Evolutionary conservation across 805 yeast species (phyloP).

Genomic region (Saturnispora hagleri): DNA sequence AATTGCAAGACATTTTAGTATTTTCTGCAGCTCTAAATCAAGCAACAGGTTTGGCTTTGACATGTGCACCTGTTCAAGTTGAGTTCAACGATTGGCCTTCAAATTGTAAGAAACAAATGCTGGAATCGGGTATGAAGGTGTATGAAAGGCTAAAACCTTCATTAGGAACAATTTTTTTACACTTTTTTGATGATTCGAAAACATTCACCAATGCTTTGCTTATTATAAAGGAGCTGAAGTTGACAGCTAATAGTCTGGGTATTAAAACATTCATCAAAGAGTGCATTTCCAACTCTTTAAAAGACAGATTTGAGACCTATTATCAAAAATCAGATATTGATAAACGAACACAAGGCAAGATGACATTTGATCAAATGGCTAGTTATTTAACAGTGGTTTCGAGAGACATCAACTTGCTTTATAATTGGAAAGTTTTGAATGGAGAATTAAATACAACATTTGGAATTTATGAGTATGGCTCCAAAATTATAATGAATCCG

Average conservation of each 20-base stretch:
- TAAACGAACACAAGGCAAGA: not conserved
- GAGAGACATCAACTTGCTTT: constrained; percentile 19
- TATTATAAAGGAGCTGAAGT: constrained; percentile 15
- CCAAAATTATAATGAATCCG: constrained; percentile 15
- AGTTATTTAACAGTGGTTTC: constrained; percentile 15
- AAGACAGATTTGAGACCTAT: constrained; percentile 10
- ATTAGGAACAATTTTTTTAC: constrained; percentile 8
- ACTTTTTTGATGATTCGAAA: constrained; percentile 17
- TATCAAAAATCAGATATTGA: constrained; percentile 3
- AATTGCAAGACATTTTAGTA: not conserved
- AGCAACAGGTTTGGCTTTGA: constrained; percentile 20
- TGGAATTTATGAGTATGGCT: constrained; percentile 15
- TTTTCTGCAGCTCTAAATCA: constrained; percentile 7
- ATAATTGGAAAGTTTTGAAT: constrained; percentile 21
- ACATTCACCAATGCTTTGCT: constrained; percentile 17
- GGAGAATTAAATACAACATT: constrained; percentile 16
- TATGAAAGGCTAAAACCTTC: constrained; percentile 10
- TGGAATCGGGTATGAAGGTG: constrained; percentile 12
- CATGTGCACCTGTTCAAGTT: constrained; percentile 20
- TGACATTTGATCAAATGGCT: constrained; percentile 13
- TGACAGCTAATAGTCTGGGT: constrained; percentile 11
- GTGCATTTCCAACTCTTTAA: constrained; percentile 8
- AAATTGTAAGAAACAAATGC: constrained; percentile 11
- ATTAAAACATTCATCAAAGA: constrained; percentile 10
- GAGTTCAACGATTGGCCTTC: constrained; percentile 23